Percentiles rank a stretch among this genome's conserved stretches.
These are phyloP conservation scores for Scheffersomyces titani DNA, from an alignment of 1,139 yeast species.

Conservation along the genomic window DNA sequence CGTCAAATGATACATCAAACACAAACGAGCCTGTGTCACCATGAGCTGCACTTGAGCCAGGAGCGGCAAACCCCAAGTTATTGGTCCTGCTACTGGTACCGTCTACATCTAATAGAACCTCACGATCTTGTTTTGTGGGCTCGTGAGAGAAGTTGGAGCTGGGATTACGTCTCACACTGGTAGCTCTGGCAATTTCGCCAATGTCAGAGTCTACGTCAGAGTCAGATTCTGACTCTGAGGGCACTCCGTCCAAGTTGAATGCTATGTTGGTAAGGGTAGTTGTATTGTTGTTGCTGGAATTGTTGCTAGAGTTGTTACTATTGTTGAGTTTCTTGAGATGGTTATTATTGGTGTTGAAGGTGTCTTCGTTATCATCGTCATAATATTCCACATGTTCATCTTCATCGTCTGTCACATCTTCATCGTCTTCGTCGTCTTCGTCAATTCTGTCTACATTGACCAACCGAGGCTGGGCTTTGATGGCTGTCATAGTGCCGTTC, in stretches of 20 bases:
- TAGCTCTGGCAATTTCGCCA: slow-evolving; percentile 48
- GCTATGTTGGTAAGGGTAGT: slow-evolving; percentile 7
- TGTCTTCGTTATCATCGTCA: slow-evolving; percentile 1
- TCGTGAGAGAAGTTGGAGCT: slow-evolving; percentile 1
- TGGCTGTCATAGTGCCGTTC: slow-evolving; percentile 58
- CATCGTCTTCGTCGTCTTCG: slow-evolving; percentile 50
- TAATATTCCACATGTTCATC: slow-evolving; percentile 10
- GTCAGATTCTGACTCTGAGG: slow-evolving; percentile 10
- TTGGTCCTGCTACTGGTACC: neutral
- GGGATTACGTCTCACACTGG: slow-evolving; percentile 29
- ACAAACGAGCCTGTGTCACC: slow-evolving; percentile 32
- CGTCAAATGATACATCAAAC: slow-evolving; percentile 38
- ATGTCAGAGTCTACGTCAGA: slow-evolving; percentile 51
- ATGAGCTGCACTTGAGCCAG: slow-evolving; percentile 1
- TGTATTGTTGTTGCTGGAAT: slow-evolving; percentile 7
- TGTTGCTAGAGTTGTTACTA: neutral
- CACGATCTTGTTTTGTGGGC: slow-evolving; percentile 10
- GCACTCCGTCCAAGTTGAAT: slow-evolving; percentile 15
- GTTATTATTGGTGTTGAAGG: neutral
- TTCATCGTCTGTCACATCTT: slow-evolving; percentile 22
- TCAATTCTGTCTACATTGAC: slow-evolving; percentile 57
- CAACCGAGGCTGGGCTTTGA: slow-evolving; percentile 67
- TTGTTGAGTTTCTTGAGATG: slow-evolving; percentile 2
- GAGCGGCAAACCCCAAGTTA: neutral
- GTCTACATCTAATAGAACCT: slow-evolving; percentile 2